Evolutionary conservation across 2,329 filamentous ascomycete genomes (phyloP).

Genomic region (Ceratocystis variospora): DNA sequence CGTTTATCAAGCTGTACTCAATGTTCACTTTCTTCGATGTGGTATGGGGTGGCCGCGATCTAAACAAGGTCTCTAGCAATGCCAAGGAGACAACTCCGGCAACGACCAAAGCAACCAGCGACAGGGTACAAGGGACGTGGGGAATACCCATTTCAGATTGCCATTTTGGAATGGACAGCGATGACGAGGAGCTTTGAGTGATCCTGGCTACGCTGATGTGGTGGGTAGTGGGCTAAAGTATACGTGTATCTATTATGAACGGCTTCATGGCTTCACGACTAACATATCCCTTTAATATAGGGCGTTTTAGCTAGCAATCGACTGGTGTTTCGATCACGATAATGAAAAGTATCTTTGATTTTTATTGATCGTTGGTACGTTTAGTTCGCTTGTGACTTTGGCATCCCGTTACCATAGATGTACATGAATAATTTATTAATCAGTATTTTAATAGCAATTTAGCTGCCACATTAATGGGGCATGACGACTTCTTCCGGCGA

Average conservation of each 20-base stretch:
- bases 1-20: constrained; percentile 43
- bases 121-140: background rate
- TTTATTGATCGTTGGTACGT: background rate
- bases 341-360: background rate
- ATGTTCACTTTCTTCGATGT: constrained; percentile 38
- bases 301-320: background rate
- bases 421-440: background rate
- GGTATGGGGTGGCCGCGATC: constrained; percentile 26
- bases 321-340: background rate
- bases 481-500: background rate
- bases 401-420: background rate
- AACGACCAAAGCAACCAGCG: background rate
- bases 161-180: background rate
- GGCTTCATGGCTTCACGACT: background rate
- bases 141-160: background rate
- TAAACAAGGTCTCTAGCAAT: constrained; percentile 4
- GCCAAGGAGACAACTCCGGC: background rate
- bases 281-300: background rate
- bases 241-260: background rate
- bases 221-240: background rate
- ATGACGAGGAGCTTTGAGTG: background rate
- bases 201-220: background rate
- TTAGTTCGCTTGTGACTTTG: background rate
- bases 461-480: background rate
- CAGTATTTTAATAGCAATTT: background rate